Conservation (phyloP, 305 asterid genomes). For the Coffea humblotiana region DNA sequence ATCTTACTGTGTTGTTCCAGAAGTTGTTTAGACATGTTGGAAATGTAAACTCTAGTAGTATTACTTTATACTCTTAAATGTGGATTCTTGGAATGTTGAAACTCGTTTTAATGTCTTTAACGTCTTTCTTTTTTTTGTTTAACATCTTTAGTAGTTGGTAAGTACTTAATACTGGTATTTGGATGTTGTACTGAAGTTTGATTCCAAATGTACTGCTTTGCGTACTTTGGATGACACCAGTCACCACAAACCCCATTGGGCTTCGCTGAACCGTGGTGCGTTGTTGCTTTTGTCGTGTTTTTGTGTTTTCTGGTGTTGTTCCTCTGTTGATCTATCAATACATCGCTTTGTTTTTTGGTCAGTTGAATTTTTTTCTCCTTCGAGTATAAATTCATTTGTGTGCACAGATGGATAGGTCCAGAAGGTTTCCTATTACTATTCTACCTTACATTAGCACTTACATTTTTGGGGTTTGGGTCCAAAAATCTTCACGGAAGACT, state of each 20-base stretch:
- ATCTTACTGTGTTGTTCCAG: background rate
- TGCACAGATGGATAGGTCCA: background rate
- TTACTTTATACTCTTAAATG: background rate
- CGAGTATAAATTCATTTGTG: background rate
- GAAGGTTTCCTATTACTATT: background rate
- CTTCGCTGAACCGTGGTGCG: background rate
- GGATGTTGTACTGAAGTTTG: background rate
- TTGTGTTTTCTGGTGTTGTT: background rate
- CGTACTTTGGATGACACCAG: background rate
- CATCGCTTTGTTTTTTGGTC: background rate
- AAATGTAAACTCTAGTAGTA: conserved; percentile 4
- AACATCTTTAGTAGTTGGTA: background rate
- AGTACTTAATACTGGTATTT: background rate
- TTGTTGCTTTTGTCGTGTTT: background rate
- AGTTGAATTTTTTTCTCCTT: background rate
- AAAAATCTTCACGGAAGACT: background rate
- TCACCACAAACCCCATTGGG: background rate
- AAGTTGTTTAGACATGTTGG: background rate
- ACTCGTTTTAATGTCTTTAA: background rate
- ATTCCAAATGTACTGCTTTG: background rate
- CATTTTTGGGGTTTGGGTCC: background rate
- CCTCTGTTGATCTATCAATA: background rate
- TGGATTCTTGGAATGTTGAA: conserved; percentile 2
- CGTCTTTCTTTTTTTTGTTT: background rate
- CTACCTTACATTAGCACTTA: background rate